A percentile compares a stretch with the other conserved stretches of the same genome.
phyloP scores from a whole-genome alignment of 139 green algal species.

The Chlorella sorokiniana region DNA sequence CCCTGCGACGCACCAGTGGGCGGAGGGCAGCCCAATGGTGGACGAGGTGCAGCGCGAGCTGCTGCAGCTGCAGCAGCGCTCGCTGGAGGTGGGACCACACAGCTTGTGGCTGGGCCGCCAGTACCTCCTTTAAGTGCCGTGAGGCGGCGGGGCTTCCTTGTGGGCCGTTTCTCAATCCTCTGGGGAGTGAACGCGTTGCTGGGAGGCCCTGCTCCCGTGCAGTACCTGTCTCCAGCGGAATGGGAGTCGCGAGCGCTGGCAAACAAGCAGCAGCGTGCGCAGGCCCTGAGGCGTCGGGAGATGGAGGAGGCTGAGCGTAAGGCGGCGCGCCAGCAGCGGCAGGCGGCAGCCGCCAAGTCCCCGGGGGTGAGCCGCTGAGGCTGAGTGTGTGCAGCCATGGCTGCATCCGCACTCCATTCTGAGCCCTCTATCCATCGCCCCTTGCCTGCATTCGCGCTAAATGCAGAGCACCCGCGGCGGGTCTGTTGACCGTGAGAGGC shows the following conservation, averaged over 20 bases:
- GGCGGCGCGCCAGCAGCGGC: constrained; percentile 1
- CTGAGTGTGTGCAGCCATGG: neutral
- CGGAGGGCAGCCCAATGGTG: neutral
- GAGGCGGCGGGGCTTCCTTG: neutral
- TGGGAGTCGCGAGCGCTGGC: neutral
- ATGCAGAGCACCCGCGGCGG: too few relatives aligned
- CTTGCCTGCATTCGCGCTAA: neutral
- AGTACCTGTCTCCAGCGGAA: neutral
- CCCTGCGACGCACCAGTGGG: neutral
- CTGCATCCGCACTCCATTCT: too few relatives aligned
- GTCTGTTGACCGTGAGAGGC: neutral
- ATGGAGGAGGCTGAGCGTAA: neutral
- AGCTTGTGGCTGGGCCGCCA: too few relatives aligned
- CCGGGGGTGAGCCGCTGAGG: neutral
- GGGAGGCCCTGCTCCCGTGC: neutral
- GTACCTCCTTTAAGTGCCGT: neutral
- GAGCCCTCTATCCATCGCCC: neutral
- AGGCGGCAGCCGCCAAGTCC: neutral
- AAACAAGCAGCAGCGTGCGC: neutral
- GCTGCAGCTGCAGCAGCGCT: neutral
- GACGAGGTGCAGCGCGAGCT: constrained; percentile 8
- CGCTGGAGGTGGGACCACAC: neutral
- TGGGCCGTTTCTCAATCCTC: too few relatives aligned
- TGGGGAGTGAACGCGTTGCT: too few relatives aligned
- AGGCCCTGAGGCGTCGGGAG: neutral